Conservation (phyloP, 1,284 basidiomycete genomes). For the Papiliotrema flavescens region DNA sequence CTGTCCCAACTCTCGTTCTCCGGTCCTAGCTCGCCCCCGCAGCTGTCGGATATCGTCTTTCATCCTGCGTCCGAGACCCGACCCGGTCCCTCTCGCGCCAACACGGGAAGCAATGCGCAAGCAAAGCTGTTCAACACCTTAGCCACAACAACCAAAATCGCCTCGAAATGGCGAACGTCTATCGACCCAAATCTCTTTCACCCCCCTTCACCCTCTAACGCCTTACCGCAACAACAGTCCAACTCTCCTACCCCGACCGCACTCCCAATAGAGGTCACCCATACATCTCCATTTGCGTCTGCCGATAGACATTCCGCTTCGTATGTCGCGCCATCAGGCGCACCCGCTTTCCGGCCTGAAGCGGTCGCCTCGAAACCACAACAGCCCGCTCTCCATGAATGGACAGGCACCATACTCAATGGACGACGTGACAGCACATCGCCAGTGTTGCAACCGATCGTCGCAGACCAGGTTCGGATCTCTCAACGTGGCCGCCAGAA, state of each 20-base stretch:
- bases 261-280: conserved; percentile 39
- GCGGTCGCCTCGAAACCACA: conserved; percentile 42
- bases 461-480: conserved; percentile 56
- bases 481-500: too few relatives aligned
- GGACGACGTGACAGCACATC: conserved; percentile 59
- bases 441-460: conserved; percentile 55
- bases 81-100: neutral
- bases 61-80: conserved; percentile 17
- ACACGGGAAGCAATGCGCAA: conserved; percentile 11
- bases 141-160: conserved; percentile 29
- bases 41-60: conserved; percentile 35
- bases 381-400: conserved; percentile 41
- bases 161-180: conserved; percentile 38
- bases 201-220: neutral
- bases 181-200: conserved; percentile 21
- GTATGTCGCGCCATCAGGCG: conserved; percentile 66
- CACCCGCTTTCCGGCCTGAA: conserved; percentile 62
- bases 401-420: conserved; percentile 41
- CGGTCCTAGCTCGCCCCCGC: conserved; percentile 38
- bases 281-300: conserved; percentile 41
- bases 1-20: conserved; percentile 21
- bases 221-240: neutral
- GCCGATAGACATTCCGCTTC: conserved; percentile 24
- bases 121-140: conserved; percentile 23
- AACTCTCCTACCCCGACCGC: conserved; percentile 10